Percentiles rank a stretch among this genome's conserved stretches.
phyloP scores from a whole-genome alignment of 768 basidiomycete species.

The Chlorophyllum brunneum region DNA sequence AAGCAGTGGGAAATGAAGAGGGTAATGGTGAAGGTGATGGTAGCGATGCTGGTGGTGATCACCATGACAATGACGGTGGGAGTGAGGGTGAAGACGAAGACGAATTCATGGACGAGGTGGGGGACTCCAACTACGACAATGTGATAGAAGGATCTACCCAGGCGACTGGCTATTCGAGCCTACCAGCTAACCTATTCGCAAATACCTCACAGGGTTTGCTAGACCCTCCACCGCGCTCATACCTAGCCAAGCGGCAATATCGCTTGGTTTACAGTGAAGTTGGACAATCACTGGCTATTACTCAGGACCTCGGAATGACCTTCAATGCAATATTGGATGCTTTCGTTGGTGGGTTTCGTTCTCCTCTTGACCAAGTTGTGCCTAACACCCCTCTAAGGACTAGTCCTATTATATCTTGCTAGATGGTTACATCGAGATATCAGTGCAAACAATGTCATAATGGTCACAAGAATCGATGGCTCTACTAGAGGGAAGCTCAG shows the following conservation, averaged over 20 bases:
- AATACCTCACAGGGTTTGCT: not conserved
- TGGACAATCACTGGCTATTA: constrained; percentile 21
- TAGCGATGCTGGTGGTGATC: no score
- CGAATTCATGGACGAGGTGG: not conserved
- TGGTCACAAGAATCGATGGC: not conserved
- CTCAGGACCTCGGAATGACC: constrained; percentile 17
- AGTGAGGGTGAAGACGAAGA: no score
- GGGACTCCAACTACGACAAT: no score
- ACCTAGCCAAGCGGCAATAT: not conserved
- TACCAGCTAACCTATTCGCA: not conserved
- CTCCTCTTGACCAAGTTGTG: not conserved
- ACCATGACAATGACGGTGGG: not conserved
- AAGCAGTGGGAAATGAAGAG: not conserved
- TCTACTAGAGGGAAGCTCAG: not conserved
- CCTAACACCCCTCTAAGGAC: not conserved
- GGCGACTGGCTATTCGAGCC: not conserved
- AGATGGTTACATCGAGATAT: constrained; percentile 12
- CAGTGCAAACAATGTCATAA: constrained; percentile 8
- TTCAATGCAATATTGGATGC: not conserved
- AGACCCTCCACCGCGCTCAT: not conserved
- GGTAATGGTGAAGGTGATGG: no score
- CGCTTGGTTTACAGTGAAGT: not conserved
- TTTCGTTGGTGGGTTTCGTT: not conserved
- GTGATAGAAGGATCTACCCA: not conserved
- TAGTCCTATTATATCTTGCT: constrained; percentile 10